Base-by-base conservation (phyloP, 179 eudicot genomes). In the Kewa caespitosa region DNA sequence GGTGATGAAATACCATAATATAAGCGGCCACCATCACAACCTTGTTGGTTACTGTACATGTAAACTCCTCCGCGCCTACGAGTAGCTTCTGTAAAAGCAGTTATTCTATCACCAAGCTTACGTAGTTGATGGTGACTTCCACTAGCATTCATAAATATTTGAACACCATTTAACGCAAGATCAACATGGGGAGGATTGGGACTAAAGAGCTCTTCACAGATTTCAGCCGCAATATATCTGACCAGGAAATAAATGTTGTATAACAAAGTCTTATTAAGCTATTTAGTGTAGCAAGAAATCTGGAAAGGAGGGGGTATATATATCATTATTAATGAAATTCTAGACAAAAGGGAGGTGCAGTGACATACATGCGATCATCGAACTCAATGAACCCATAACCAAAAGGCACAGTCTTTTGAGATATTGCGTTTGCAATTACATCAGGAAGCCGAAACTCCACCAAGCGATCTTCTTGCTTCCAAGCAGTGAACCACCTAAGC, bases 31-130 rank as follows among this genome's bases (percentile, higher is more conserved):
- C 99, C 98, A 81, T 95, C 98, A 85, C 99, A 95, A 81, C 98
- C 99, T 82, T 91, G 98, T 18, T 95, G 98, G 82, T 95, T 95
- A 76, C 99, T 93, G 76, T 93, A 95, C 98, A 95, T 91, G 81
- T 95, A 93, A 69, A 95, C 93, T 55, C 99, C 99, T 76, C 99
- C 99, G 80, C 99, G 91, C 60, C 86, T 79, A 76, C 89, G 86
- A 63, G 97, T 95, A 77, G 99, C 98, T 65, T 88, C 90, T 76
- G 81, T 88, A 78, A 95, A 87, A 81, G 97, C 95, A 84, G 86
- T 89, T 80, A 93, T 86, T 39, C 97, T 97, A 83, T 86, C 73
- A 76, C 93, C 92, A 79, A 95, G 98, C 83, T 95, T 95, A 76
- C 99, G 80, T 63, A 93, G 86, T 82, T 93, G 99, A 85, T 95